A percentile compares a stretch with the other conserved stretches of the same genome.
Evolutionary conservation across 1,139 yeast genomes (phyloP).

Genomic region (Debaryomycetaceae sp.): DNA sequence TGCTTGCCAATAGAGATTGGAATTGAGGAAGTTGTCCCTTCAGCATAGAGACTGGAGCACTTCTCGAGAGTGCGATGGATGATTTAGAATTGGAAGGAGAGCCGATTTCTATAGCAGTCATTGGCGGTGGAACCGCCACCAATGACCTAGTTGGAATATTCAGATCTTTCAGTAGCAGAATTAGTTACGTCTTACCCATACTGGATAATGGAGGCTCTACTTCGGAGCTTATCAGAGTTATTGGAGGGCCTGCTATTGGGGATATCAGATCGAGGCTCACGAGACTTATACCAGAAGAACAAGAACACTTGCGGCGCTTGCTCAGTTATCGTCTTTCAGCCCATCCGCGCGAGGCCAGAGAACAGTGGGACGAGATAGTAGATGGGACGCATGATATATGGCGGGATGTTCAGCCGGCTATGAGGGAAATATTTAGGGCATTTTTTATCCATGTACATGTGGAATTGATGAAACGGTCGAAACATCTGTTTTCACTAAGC

Average conservation of each 20-base stretch:
- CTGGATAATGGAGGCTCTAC: conserved; percentile 96
- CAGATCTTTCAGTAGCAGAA: conserved; percentile 31
- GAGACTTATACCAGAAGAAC: conserved; percentile 55
- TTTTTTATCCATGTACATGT: conserved; percentile 77
- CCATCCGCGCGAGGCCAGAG: conserved; percentile 52
- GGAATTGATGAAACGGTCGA: conserved; percentile 68
- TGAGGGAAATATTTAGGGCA: conserved; percentile 72
- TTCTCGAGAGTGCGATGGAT: not conserved
- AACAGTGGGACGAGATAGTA: conserved; percentile 74
- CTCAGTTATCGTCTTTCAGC: conserved; percentile 61
- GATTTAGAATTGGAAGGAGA: not conserved
- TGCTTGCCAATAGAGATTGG: not conserved
- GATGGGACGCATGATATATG: conserved; percentile 77
- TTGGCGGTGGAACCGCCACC: conserved; percentile 78
- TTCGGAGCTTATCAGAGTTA: conserved; percentile 79
- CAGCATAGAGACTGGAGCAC: too few species aligned
- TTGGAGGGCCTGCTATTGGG: conserved; percentile 96
- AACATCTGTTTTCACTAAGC: conserved; percentile 35
- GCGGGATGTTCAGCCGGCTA: conserved; percentile 57
- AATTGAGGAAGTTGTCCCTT: not conserved
- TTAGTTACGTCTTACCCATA: conserved; percentile 74
- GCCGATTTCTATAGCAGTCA: conserved; percentile 34
- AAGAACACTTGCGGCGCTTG: conserved; percentile 42
- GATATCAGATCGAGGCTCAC: conserved; percentile 83
- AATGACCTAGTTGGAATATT: conserved; percentile 57